Conservation (phyloP, 2,329 filamentous ascomycete genomes). For the Clarireedia paspali region DNA sequence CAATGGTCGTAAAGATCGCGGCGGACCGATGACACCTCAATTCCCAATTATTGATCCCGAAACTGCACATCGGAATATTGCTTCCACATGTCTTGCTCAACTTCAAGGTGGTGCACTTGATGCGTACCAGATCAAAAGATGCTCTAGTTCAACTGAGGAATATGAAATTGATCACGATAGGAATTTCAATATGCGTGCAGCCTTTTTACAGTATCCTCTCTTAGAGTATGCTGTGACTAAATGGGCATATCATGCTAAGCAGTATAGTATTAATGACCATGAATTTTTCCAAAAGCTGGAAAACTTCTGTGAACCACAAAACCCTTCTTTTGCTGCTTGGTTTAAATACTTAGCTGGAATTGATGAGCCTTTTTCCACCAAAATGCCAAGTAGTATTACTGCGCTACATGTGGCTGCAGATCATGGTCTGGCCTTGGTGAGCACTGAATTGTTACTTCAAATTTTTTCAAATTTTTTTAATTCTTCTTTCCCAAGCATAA, state of each 20-base stretch:
- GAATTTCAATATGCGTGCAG: background rate
- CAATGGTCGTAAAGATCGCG: background rate
- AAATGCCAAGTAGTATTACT: conserved; percentile 12
- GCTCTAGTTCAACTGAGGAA: background rate
- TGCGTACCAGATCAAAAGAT: background rate
- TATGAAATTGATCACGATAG: background rate
- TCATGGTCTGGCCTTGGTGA: conserved; percentile 6
- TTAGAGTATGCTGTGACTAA: conserved; percentile 16
- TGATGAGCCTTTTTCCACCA: conserved; percentile 10
- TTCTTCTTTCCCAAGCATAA: no score
- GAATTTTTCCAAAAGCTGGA: conserved; percentile 10
- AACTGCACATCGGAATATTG: conserved; percentile 1
- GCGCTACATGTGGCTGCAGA: conserved; percentile 14
- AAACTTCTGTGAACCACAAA: conserved; percentile 10
- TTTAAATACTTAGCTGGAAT: background rate
- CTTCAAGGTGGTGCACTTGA: conserved; percentile 2
- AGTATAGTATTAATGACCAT: conserved; percentile 13
- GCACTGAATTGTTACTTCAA: no score
- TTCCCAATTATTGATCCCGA: conserved; percentile 8
- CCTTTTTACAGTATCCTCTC: conserved; percentile 11
- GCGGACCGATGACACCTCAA: background rate
- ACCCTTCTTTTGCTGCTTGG: conserved; percentile 13
- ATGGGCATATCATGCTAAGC: conserved; percentile 13
- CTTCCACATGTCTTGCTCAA: background rate
- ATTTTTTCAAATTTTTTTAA: no score